These are phyloP conservation scores for Mollisiaceae sp. DNA, from an alignment of 2,329 filamentous ascomycete species.

Conservation along the genomic window DNA sequence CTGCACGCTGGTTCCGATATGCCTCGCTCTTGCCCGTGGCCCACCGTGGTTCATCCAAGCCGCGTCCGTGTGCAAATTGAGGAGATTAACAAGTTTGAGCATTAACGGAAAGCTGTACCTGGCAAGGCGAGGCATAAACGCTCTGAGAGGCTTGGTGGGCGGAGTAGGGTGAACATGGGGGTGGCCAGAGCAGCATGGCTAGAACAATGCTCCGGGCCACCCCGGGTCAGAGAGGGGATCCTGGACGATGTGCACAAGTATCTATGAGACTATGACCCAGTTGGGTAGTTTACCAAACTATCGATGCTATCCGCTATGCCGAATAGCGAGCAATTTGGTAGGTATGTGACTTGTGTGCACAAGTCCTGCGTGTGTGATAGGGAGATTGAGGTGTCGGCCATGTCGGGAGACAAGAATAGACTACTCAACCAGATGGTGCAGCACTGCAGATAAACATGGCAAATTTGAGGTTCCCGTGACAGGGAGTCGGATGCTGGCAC, in stretches of 20 bases:
- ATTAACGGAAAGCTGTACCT: background rate
- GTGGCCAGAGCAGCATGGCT: background rate
- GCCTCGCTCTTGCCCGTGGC: background rate
- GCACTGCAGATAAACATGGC: background rate
- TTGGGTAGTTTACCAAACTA: background rate
- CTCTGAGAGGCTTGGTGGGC: background rate
- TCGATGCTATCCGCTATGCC: background rate
- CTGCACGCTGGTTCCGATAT: background rate
- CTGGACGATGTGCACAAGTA: background rate
- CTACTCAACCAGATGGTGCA: background rate
- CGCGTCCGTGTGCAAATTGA: constrained; percentile 14
- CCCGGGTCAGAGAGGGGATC: background rate
- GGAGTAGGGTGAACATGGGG: background rate
- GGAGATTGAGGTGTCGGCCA: background rate
- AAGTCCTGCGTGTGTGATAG: background rate
- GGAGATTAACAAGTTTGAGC: constrained; percentile 2
- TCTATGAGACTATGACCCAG: too few species aligned
- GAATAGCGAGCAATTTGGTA: background rate
- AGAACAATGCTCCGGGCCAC: background rate
- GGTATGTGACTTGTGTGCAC: background rate
- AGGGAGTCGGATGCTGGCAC: constrained; percentile 4
- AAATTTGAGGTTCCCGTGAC: background rate
- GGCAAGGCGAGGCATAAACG: constrained; percentile 10
- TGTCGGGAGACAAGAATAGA: constrained; percentile 1
- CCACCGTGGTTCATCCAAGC: constrained; percentile 1